Percentiles rank a stretch among this genome's conserved stretches.
Evolutionary conservation across 2,329 filamentous ascomycete genomes (phyloP).

Genomic region (Ascocoryne sarcoides): DNA sequence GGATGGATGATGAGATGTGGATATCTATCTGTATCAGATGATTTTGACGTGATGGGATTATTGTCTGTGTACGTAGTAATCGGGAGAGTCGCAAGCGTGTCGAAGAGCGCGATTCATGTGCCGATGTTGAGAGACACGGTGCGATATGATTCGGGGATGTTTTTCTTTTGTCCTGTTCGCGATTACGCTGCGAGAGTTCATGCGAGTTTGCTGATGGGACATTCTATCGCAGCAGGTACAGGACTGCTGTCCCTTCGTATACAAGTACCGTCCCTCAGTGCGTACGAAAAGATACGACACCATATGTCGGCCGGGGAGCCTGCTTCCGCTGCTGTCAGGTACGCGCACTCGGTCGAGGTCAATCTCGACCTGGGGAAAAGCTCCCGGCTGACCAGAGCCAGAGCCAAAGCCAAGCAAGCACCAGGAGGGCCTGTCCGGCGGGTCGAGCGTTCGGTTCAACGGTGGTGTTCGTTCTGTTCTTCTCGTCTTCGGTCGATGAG

Average conservation of each 20-base stretch:
- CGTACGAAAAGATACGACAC: neutral
- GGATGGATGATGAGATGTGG: neutral
- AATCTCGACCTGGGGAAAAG: neutral
- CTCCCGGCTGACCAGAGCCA: neutral
- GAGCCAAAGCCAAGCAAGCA: neutral
- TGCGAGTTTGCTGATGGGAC: neutral
- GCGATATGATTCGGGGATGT: neutral
- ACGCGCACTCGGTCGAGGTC: neutral
- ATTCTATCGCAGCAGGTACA: neutral
- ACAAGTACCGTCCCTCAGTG: neutral
- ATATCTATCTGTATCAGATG: neutral
- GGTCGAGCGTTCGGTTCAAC: neutral
- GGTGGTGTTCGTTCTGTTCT: neutral
- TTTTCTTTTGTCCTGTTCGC: neutral
- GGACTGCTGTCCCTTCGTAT: neutral
- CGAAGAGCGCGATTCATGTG: neutral
- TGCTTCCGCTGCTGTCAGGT: neutral
- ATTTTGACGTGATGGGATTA: neutral
- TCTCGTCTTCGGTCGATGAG: neutral
- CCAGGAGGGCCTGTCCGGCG: too few species aligned
- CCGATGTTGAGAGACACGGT: too few species aligned
- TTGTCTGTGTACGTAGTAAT: neutral
- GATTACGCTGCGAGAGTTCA: neutral
- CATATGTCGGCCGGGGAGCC: neutral
- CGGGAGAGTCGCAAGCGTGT: neutral